Base-by-base conservation (phyloP, 2,329 filamentous ascomycete species). In the Aspergillus clavatus region DNA sequence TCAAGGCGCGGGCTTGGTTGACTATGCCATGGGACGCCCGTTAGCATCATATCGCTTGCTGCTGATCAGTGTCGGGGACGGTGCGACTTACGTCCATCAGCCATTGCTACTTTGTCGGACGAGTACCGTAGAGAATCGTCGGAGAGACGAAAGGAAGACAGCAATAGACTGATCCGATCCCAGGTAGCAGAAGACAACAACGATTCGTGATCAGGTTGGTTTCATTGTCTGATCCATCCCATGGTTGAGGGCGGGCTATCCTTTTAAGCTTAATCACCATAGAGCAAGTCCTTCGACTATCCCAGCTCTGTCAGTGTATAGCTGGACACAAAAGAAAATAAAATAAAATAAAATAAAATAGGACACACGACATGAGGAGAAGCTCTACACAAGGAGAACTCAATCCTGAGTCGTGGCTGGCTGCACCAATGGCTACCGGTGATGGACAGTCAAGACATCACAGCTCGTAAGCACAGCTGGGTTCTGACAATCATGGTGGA, bases 1-100 rank as follows among this genome's bases (percentile, higher is more conserved):
- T 76, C 62, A 83, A 71, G 40, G 81, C 80, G 58, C 81, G 78
- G 47, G 78, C 79, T 60, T 82, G 74, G 59, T 84, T 84, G 55
- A 82, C 81, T 84, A 60, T 46, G 33, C 16, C 37, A 41, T 38
- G 33, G 3, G 29, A 29, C n/a, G 22, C 14, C 18, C 36, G 45
- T 54, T 40, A 57, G 52, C 35, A 46, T 40, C 18, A 4, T 37
- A 40, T 42, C 36, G 21, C 14, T 18, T 10, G 7, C 22, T 18
- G n/a, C 12, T 16, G 16, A 35, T 16, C 18, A 24, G 8, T 5
- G 22, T 18, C 8, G 24, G 8, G 23, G 18, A 29, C 22, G 23
- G 40, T 18, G 27, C 22, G 42, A 56, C 76, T 70, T 70, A 81
- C 78, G 69, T 68, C 76, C 77, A 68, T 81, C 77, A 51, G 77